Evolutionary conservation across 805 yeast genomes (phyloP).

Genomic region (Lipomyces spencermartinsiae): DNA sequence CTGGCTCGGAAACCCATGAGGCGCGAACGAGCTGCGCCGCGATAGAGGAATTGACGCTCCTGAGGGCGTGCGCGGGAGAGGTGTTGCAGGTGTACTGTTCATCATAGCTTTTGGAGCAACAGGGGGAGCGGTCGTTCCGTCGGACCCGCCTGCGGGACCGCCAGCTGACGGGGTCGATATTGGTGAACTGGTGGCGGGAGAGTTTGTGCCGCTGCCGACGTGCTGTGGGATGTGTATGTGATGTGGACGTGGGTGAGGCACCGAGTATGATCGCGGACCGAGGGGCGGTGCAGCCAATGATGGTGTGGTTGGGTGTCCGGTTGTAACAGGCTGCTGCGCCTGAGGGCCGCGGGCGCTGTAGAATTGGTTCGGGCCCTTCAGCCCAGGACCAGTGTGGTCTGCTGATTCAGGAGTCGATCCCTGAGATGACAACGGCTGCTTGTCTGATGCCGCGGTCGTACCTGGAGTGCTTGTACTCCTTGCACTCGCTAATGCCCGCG

Average conservation of each 20-base stretch:
- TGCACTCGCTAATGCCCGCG: conserved; percentile 11
- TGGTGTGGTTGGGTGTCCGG: not conserved
- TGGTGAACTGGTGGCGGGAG: not conserved
- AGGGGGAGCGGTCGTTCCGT: conserved; percentile 20
- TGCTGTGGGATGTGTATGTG: conserved; percentile 14
- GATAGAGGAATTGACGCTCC: conserved; percentile 8
- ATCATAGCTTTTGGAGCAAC: conserved; percentile 36
- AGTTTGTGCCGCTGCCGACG: conserved; percentile 7
- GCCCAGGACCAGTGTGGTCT: conserved; percentile 2
- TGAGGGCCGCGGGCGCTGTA: not conserved
- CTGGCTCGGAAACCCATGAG: not conserved
- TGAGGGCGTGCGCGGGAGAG: not conserved
- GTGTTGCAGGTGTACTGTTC: conserved; percentile 14
- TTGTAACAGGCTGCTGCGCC: not conserved
- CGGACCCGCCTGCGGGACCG: not conserved
- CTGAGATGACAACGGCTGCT: conserved; percentile 7
- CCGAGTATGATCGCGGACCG: conserved; percentile 23
- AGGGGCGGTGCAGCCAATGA: conserved; percentile 15
- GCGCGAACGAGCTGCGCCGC: conserved; percentile 7
- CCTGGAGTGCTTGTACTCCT: conserved; percentile 1
- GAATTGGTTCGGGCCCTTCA: not conserved
- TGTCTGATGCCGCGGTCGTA: conserved; percentile 12
- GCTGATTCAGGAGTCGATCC: not conserved
- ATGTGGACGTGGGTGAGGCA: conserved; percentile 16
- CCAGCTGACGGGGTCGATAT: not conserved